Evolutionary conservation across 352 stramenopile genomes (phyloP).

Genomic region (Pythium monospermum): DNA sequence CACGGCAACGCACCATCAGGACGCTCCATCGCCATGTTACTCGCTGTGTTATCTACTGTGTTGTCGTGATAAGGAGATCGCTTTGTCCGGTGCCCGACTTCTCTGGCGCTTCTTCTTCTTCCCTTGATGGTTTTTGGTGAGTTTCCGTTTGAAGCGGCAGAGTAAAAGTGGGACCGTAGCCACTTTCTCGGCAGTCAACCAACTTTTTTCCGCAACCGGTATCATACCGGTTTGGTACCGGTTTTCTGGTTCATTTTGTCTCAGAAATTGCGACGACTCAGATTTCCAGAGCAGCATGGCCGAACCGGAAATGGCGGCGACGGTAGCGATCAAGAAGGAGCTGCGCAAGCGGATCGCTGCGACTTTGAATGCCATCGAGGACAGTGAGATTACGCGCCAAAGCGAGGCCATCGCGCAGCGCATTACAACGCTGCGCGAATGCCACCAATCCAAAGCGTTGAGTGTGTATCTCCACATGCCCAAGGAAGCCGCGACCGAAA

Average conservation of each 20-base stretch:
- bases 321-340: slow-evolving; percentile 41
- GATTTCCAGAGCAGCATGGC: neutral
- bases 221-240: slow-evolving; percentile 1
- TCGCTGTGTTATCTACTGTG: too few relatives aligned
- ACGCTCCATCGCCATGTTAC: too few relatives aligned
- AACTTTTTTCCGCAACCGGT: too few relatives aligned
- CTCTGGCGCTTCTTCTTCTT: neutral
- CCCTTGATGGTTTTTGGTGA: neutral
- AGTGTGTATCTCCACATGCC: slow-evolving; percentile 87
- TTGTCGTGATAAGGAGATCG: too few relatives aligned
- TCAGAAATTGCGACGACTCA: slow-evolving; percentile 6
- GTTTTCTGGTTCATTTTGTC: neutral
- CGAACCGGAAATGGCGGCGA: slow-evolving; percentile 6
- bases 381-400: slow-evolving; percentile 41
- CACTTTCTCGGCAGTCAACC: too few relatives aligned
- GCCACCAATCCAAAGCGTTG: slow-evolving; percentile 32
- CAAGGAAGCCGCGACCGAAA: slow-evolving; percentile 58
- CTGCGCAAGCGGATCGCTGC: slow-evolving; percentile 53
- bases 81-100: too few relatives aligned
- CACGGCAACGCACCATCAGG: too few relatives aligned
- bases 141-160: neutral
- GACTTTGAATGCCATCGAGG: slow-evolving; percentile 32
- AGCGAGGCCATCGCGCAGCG: slow-evolving; percentile 42
- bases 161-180: slow-evolving; percentile 1
- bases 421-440: slow-evolving; percentile 49